Conservation (phyloP, 305 asterid species). For the Petunia hybrid region DNA sequence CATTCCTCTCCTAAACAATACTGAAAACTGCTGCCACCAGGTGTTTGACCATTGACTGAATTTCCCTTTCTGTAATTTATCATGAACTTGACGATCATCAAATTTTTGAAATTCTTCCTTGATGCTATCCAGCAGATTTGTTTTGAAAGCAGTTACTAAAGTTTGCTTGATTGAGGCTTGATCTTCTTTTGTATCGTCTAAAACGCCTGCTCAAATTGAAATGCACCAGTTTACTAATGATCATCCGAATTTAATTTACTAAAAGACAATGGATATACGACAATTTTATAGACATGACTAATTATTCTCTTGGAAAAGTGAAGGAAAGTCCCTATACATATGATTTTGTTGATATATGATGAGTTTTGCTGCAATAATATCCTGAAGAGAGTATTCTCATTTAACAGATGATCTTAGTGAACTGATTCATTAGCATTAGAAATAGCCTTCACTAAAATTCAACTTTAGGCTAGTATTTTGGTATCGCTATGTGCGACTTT, state of each 20-base stretch:
- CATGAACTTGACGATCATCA: constrained; percentile 1
- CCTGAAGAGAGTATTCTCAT: background rate
- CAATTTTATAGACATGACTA: background rate
- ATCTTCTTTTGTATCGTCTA: constrained; percentile 56
- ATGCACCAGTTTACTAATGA: background rate
- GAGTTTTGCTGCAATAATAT: background rate
- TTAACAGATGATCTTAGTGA: background rate
- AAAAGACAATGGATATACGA: background rate
- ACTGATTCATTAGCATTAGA: background rate
- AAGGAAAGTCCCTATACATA: background rate
- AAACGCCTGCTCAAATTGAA: constrained; percentile 53
- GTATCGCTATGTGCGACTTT: background rate
- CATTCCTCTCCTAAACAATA: constrained; percentile 69
- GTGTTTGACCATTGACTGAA: constrained; percentile 58
- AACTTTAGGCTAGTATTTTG: background rate
- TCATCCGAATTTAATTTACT: background rate
- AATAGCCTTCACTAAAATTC: background rate
- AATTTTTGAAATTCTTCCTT: constrained; percentile 45
- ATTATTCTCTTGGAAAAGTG: background rate
- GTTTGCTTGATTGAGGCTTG: constrained; percentile 56
- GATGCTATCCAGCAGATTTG: constrained; percentile 47
- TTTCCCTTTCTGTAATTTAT: constrained; percentile 39
- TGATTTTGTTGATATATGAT: background rate
- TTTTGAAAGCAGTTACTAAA: constrained; percentile 53
- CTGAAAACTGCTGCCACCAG: constrained; percentile 76